phyloP scores from a whole-genome alignment of 495 filamentous ascomycete genomes.

The Penicillium roqueforti region DNA sequence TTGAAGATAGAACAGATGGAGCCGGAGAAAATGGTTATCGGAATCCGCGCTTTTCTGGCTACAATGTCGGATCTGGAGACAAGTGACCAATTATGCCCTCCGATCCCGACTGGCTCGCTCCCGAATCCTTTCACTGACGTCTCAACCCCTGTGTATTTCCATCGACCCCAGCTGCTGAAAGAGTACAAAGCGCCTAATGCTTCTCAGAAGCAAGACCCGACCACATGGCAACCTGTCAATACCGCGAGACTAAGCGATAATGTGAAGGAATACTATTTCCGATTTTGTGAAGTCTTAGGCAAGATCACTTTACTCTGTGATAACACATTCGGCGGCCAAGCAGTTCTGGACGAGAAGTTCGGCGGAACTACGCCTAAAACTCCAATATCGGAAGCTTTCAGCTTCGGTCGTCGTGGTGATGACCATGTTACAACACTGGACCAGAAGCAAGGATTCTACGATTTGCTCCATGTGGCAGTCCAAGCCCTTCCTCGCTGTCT shows the following conservation, averaged over 20 bases:
- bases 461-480: slow-evolving; percentile 90
- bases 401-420: slow-evolving; percentile 77
- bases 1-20: slow-evolving; percentile 89
- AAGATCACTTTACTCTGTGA: slow-evolving; percentile 96
- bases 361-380: slow-evolving; percentile 82
- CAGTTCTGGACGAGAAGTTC: slow-evolving; percentile 92
- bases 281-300: slow-evolving; percentile 91
- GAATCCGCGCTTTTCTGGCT: slow-evolving; percentile 84
- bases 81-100: slow-evolving; percentile 69
- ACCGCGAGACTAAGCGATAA: slow-evolving; percentile 67
- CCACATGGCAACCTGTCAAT: slow-evolving; percentile 64
- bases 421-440: slow-evolving; percentile 70
- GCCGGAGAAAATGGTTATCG: slow-evolving; percentile 93
- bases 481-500: slow-evolving; percentile 91
- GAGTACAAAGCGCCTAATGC: slow-evolving; percentile 33
- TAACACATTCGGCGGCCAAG: slow-evolving; percentile 94
- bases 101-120: slow-evolving; percentile 62
- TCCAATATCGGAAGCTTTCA: slow-evolving; percentile 89
- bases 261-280: slow-evolving; percentile 75
- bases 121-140: slow-evolving; percentile 43
- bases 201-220: slow-evolving; percentile 31
- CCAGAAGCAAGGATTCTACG: slow-evolving; percentile 92
- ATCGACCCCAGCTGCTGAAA: slow-evolving; percentile 38
- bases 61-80: slow-evolving; percentile 95
- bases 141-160: slow-evolving; percentile 31